phyloP scores from a whole-genome alignment of 441 rosid genomes.

The Kokia cookei region DNA sequence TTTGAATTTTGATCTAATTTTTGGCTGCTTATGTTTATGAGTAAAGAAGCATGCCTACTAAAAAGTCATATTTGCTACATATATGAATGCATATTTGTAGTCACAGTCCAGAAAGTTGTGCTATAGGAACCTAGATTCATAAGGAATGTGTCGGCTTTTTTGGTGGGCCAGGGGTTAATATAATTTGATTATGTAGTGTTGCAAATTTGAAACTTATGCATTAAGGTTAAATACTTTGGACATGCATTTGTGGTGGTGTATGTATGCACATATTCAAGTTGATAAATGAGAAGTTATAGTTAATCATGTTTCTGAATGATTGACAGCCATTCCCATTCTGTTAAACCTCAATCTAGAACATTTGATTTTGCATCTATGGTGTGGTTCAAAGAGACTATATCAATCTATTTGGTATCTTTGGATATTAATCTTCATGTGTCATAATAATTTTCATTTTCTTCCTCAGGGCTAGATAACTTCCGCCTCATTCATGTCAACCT shows the following conservation, averaged over 20 bases:
- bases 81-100: too few relatives aligned
- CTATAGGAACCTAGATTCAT: neutral
- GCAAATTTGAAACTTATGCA: neutral
- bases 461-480: conserved; percentile 61
- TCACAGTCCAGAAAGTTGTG: neutral
- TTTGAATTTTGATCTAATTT: too few relatives aligned
- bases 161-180: neutral
- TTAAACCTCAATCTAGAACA: too few relatives aligned
- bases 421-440: conserved; percentile 3
- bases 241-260: neutral
- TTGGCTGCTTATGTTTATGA: too few relatives aligned
- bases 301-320: neutral
- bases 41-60: too few relatives aligned
- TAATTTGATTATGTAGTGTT: neutral
- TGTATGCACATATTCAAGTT: neutral
- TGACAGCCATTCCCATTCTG: neutral
- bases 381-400: neutral
- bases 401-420: neutral
- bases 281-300: neutral
- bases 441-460: conserved; percentile 18
- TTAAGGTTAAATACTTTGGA: neutral
- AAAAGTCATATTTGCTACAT: too few relatives aligned
- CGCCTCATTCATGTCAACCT: conserved; percentile 75
- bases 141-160: neutral
- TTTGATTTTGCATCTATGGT: neutral